phyloP scores from a whole-genome alignment of 768 basidiomycete species.

The Mycena chlorophos region DNA sequence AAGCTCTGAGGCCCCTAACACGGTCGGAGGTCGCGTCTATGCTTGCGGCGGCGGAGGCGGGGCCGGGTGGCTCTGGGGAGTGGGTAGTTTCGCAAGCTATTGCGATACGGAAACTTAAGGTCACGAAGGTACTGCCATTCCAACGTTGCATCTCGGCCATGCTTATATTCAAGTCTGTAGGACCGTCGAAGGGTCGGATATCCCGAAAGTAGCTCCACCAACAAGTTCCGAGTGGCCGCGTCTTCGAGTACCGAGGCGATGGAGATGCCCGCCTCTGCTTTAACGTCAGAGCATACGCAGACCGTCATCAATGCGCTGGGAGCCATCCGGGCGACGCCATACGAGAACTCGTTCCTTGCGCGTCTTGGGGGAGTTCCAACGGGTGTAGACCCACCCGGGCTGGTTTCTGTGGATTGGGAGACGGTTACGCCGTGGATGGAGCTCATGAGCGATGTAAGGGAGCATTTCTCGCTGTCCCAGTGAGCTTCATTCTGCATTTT shows the following conservation, averaged over 20 bases:
- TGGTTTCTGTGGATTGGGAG: constrained; percentile 73
- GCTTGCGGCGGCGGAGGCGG: constrained; percentile 25
- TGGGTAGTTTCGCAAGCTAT: constrained; percentile 35
- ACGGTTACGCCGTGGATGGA: constrained; percentile 70
- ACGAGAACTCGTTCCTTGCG: constrained; percentile 63
- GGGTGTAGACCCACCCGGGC: constrained; percentile 30
- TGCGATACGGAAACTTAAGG: constrained; percentile 45
- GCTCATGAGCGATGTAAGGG: constrained; percentile 70
- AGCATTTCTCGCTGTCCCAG: constrained; percentile 65
- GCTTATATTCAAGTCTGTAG: constrained; percentile 34
- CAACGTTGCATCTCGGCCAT: background rate
- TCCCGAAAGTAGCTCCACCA: too few relatives aligned
- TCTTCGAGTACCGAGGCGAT: constrained; percentile 20
- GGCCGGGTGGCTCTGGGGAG: constrained; percentile 13
- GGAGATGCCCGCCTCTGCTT: constrained; percentile 34
- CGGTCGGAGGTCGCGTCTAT: constrained; percentile 42
- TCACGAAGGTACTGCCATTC: constrained; percentile 39
- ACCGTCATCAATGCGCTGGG: constrained; percentile 52
- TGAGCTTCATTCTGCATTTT: constrained; percentile 33
- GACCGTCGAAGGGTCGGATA: too few relatives aligned
- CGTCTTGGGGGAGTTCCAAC: constrained; percentile 53
- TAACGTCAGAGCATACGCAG: constrained; percentile 29
- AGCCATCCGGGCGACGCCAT: constrained; percentile 61
- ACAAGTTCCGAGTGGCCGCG: constrained; percentile 11
- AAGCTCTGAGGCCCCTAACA: constrained; percentile 42